A percentile compares a stretch with the other conserved stretches of the same genome.
Conservation (phyloP, 1,284 basidiomycete species). For the Irpex sp. region DNA sequence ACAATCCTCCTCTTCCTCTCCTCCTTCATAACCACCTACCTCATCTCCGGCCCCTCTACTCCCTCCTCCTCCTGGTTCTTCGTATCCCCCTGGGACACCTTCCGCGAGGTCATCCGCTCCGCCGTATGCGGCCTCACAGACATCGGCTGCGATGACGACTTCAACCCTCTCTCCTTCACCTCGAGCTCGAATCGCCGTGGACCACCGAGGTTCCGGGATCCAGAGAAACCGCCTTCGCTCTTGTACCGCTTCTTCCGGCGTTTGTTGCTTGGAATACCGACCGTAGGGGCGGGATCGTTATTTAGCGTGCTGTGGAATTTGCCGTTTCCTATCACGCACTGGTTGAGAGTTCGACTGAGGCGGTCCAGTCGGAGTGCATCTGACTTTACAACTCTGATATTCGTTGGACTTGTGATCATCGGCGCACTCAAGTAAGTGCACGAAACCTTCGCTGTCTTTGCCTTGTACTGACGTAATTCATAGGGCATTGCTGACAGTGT, state of each 20-base stretch:
- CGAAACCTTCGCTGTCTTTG: not conserved
- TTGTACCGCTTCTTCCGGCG: conserved; percentile 54
- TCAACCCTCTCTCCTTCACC: conserved; percentile 16
- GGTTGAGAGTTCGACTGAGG: conserved; percentile 55
- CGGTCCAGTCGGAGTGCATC: conserved; percentile 44
- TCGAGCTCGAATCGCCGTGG: not conserved
- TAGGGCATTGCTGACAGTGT: conserved; percentile 68
- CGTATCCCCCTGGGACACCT: conserved; percentile 54
- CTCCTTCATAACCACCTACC: conserved; percentile 66
- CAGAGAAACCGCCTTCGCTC: conserved; percentile 36
- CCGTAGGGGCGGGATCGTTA: conserved; percentile 71
- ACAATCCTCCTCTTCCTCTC: conserved; percentile 60
- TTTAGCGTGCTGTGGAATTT: conserved; percentile 63
- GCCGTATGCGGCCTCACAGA: conserved; percentile 62
- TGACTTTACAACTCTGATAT: conserved; percentile 59
- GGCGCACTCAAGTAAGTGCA: conserved; percentile 57
- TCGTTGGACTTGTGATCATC: conserved; percentile 55
- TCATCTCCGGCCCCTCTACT: conserved; percentile 40
- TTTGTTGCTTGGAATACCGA: conserved; percentile 67
- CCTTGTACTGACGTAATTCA: not conserved
- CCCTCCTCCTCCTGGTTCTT: conserved; percentile 36
- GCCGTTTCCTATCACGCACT: conserved; percentile 54
- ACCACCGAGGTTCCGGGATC: conserved; percentile 5
- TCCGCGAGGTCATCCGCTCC: conserved; percentile 57
- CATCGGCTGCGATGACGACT: conserved; percentile 39